Conservation (phyloP, 2,329 filamentous ascomycete genomes). For the Davidsoniella australis region DNA sequence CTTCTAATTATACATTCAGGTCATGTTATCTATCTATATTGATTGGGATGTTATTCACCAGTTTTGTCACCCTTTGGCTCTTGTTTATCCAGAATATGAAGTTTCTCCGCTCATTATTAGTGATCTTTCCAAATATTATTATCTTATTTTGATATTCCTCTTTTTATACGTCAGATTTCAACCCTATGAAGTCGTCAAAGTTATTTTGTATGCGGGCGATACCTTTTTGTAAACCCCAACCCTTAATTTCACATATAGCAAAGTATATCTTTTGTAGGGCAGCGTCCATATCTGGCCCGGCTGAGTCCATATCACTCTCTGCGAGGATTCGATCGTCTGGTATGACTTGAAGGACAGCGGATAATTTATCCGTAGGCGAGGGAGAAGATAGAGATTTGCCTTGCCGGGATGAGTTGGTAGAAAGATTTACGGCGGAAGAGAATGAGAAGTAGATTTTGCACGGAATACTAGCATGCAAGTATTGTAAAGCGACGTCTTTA, state of each 20-base stretch:
- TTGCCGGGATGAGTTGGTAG: not conserved
- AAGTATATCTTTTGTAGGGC: conserved; percentile 58
- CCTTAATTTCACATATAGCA: conserved; percentile 61
- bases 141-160: not conserved
- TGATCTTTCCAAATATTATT: conserved; percentile 4
- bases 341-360: conserved; percentile 50
- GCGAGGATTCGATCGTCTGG: conserved; percentile 67
- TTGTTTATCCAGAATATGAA: conserved; percentile 5
- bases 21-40: not conserved
- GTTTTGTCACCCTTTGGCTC: not conserved
- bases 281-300: conserved; percentile 65
- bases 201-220: conserved; percentile 52
- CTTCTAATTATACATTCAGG: too few relatives aligned
- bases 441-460: conserved; percentile 76
- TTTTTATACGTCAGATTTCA: conserved; percentile 4
- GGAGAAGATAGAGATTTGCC: not conserved
- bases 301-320: conserved; percentile 79
- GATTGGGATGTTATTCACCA: not conserved
- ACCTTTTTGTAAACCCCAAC: conserved; percentile 60
- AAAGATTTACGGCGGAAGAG: conserved; percentile 64
- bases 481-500: conserved; percentile 58
- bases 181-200: conserved; percentile 51
- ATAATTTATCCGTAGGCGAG: conserved; percentile 28
- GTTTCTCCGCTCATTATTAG: conserved; percentile 5
- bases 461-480: conserved; percentile 55